Evolutionary conservation across 2,329 filamentous ascomycete species (phyloP), one percentile per base, ranked within the genome.

Genomic region (Ophiostoma novo-ulmi): DNA sequence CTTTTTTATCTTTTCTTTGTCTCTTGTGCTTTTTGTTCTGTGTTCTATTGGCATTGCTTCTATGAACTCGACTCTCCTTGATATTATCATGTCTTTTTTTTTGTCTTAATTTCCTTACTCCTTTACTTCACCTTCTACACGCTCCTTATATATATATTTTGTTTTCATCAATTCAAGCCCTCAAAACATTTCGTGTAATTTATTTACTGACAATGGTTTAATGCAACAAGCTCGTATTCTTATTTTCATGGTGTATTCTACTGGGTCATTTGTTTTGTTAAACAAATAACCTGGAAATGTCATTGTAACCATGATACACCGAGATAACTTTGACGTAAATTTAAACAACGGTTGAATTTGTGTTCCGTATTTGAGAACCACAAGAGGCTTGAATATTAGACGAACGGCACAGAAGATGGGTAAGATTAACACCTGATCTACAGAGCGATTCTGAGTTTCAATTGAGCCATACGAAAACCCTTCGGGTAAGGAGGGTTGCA

Each of bases 141-240:
- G 41, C 71, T 69, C 71, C 22, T 72, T 72, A 55, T 10, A 55
- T 61, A 61, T 7, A 55, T 68, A 38, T 70, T 67, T 71, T 48
- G 13, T 36, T 67, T 68, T 44, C 36, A 14, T 36, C 55, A 71
- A 65, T 71, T 67, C 22, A 48, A 70, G 35, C 63, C 68, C 7
- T 69, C 31, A 52, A 36, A 71, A 52, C 31, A 31, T 1, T 64
- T 14, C n/a, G 14, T 44, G 22, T 10, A 17, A 3, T 70, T 55
- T 36, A 8, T 48, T 48, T 20, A 48, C 8, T 48, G 17, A 48
- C n/a, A 39, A 0, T 39, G 3, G 31, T 31, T 31, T 31, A 31
- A 31, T 4, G 31, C 2, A 31, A 31, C 31, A 31, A 31, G 1
- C 31, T 31, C 31, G 31, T 31, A 31, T 31, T 31, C 31, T 31